Base-by-base conservation (phyloP, 164 flowering plant genomes). In the Paratinospora sagittata region DNA sequence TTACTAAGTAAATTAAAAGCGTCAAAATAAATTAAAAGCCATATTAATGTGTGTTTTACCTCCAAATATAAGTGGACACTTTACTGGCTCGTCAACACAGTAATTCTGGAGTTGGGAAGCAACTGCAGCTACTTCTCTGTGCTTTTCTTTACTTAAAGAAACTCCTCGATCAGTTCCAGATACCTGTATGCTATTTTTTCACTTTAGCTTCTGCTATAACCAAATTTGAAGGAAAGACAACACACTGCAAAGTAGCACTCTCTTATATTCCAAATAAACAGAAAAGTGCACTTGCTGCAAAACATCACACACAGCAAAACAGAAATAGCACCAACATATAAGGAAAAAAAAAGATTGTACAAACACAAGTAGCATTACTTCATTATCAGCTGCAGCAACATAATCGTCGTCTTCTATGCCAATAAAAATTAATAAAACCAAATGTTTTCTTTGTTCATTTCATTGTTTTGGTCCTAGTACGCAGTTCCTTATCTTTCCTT, bases 11-110 rank as follows among this genome's bases (percentile, higher is more conserved):
- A n/a, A 19, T 7, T 19, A 19, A 55, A n/a, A 19, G 37, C 52
- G 17, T 65, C 12, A 66, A 66, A 11, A 37, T 37, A 26, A 58
- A 55, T 58, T 23, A 33, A 0, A 45, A 27, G n/a, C 23, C 21
- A 37, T n/a, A n/a, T 30, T 27, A 33, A 17, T 27, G 21, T 43
- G 27, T 43, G 27, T 17, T 72, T 81, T 82, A 94, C 97, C 98
- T 87, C 98, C 98, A 74, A 95, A 94, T 66, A 94, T 94, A 70
- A 94, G 93, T 69, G 98, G 98, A 74, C 86, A 86, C 68, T 90
- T 86, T 1, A 94, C 96, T 0, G 98, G 98, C 73, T 89, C 85
- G 27, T 78, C 77, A 23, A 95, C 92, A 72, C 98, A 95, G 62
- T 81, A 92, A 6, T 72, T 78, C 64, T 81, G 82, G 81, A 95